Evolutionary conservation across 2,329 filamentous ascomycete species (phyloP).

Genomic region (Colletotrichum kahawae): DNA sequence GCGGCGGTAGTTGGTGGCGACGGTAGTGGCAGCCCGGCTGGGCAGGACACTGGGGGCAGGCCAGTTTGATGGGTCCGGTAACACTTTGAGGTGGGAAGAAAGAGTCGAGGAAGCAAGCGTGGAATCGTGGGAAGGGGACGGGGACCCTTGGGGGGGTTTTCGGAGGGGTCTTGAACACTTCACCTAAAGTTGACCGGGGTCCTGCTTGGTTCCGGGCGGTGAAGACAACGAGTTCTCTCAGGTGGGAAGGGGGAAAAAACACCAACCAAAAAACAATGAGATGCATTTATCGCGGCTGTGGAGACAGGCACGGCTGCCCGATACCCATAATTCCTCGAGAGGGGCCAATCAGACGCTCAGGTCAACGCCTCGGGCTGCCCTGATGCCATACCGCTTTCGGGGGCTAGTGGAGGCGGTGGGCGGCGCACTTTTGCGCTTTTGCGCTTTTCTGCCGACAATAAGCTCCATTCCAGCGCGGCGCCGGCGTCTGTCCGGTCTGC

Average conservation of each 20-base stretch:
- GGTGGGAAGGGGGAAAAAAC: not conserved
- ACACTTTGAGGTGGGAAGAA: not conserved
- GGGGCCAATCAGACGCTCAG: not conserved
- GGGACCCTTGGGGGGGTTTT: not conserved
- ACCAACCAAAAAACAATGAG: not conserved
- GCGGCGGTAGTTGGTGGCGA: not conserved
- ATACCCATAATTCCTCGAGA: not conserved
- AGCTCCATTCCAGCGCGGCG: not conserved
- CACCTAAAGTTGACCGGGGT: not conserved
- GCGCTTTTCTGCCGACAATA: constrained; percentile 13
- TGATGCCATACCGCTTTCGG: constrained; percentile 21
- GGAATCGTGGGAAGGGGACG: not conserved
- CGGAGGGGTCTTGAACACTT: not conserved
- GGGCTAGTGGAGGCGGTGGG: constrained; percentile 1
- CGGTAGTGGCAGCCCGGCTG: not conserved
- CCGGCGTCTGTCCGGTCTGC: not conserved
- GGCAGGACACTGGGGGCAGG: not conserved
- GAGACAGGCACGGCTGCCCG: not conserved
- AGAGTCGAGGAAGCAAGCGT: not conserved
- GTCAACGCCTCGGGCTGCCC: not conserved
- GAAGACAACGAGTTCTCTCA: not conserved
- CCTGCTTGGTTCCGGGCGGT: not conserved
- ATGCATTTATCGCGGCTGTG: not conserved
- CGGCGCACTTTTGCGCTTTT: constrained; percentile 16
- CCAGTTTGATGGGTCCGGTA: not conserved